Evolutionary conservation across 75 land plant genomes (phyloP), one percentile per base, ranked within the genome.

Genomic region (Sequoia sempervirens): DNA sequence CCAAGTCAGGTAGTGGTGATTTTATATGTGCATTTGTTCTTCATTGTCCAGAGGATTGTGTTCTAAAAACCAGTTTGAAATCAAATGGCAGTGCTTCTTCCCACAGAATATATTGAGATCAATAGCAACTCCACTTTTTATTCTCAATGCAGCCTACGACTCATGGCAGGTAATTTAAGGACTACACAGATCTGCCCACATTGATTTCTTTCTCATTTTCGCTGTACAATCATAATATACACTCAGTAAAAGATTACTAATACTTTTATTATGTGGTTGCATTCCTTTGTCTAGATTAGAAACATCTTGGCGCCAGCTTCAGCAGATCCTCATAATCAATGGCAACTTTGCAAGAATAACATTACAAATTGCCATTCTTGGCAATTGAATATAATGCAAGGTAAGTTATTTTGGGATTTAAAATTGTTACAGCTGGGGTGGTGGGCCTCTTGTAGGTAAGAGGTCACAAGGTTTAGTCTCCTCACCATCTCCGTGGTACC

Each of bases 131-230:
- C 98, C 98, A 2, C 68, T 92, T 46, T 96, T 94, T 84, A 74
- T 94, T 82, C 85, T 96, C 76, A 96, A 96, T 85, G 87, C 95
- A 43, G 98, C 93, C 58, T 96, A 96, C 90, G 98, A 96, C 87
- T 82, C 92, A 68, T 96, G 98, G 98, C 96, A 94, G 96, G 98
- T 94, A 89, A 79, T 32, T 74, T 34, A 28, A 28, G 15, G 28
- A 32, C 75, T 1, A 34, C 3, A 34, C 37, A 38, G 20, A 37
- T 37, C 5, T 15, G 78, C 18, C 20, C 38, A 32, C 34, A 5
- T 72, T 30, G 10, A 32, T 4, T 17, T 37, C 14, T 36, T 75
- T 17, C 7, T 12, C 74, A 32, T 12, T 3, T 34, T 34, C 1
- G 13, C 5, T 28, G 36, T 34, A 72, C 13, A 3, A 30, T 34